Evolutionary conservation across 306 rosid genomes (phyloP).

Genomic region (Luffa aegyptiaca): DNA sequence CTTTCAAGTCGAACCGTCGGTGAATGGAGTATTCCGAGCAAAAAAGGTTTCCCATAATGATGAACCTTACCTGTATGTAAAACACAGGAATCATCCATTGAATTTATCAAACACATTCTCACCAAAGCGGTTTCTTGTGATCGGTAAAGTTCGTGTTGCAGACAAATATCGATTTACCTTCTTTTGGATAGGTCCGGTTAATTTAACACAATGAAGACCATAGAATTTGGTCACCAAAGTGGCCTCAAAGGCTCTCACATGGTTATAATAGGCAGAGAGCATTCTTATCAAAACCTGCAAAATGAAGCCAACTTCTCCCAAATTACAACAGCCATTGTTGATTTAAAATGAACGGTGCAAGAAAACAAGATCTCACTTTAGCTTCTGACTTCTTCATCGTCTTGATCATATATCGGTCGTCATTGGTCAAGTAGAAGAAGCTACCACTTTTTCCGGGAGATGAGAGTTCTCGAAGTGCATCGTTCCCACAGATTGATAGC

Average conservation of each 20-base stretch:
- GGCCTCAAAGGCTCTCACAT: conserved; percentile 55
- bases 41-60: conserved; percentile 87
- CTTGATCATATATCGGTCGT: conserved; percentile 93
- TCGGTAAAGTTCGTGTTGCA: background rate
- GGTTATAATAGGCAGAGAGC: conserved; percentile 82
- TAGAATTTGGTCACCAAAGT: conserved; percentile 73
- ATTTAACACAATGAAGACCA: conserved; percentile 86
- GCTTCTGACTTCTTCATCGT: conserved; percentile 88
- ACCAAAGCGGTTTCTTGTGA: background rate
- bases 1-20: conserved; percentile 80
- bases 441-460: conserved; percentile 99
- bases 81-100: background rate
- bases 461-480: conserved; percentile 84
- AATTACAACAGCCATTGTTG: background rate
- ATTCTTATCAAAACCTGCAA: conserved; percentile 63
- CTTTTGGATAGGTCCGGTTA: conserved; percentile 60
- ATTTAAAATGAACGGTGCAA: background rate
- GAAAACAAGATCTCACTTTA: conserved; percentile 41
- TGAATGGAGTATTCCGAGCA: conserved; percentile 56
- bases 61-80: conserved; percentile 62
- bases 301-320: background rate
- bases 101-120: background rate
- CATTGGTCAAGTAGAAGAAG: conserved; percentile 88
- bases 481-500: conserved; percentile 83
- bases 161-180: conserved; percentile 35